Conservation (phyloP, 176 grass and related monocot genomes). For the Aegilops umbellulata region DNA sequence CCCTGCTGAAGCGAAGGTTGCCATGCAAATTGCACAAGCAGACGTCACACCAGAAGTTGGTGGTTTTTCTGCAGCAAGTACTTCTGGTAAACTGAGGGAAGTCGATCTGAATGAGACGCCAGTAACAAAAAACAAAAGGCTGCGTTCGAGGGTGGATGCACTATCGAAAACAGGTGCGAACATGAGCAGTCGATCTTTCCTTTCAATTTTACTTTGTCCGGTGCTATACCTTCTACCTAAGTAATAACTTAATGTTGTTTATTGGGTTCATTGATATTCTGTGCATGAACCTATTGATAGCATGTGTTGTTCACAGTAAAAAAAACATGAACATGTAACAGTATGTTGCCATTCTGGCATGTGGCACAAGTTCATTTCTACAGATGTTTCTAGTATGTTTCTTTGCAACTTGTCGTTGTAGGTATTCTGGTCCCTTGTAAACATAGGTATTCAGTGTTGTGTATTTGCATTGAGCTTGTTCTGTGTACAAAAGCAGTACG, state of each 20-base stretch:
- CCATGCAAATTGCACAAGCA: conserved; percentile 95
- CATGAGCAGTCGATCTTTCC: not conserved
- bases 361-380: not conserved
- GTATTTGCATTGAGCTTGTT: not conserved
- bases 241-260: not conserved
- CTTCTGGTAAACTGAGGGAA: conserved; percentile 72
- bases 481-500: not conserved
- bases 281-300: not conserved
- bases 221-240: not conserved
- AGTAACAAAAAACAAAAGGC: conserved; percentile 70
- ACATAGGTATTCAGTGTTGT: not conserved
- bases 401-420: not conserved
- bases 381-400: not conserved
- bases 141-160: conserved; percentile 72
- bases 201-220: not conserved
- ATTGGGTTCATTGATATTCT: not conserved
- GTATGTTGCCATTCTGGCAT: not conserved
- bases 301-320: not conserved
- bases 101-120: conserved; percentile 97
- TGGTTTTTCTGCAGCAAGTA: conserved; percentile 40
- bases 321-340: not conserved
- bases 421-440: not conserved
- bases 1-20: conserved; percentile 86
- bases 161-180: conserved; percentile 81
- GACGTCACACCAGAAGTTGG: conserved; percentile 66